Percentiles rank a stretch among this genome's conserved stretches.
These are phyloP conservation scores for Tieghemiomyces parasiticus DNA, from an alignment of 192 early-diverging fungal genomes.

Conservation along the genomic window DNA sequence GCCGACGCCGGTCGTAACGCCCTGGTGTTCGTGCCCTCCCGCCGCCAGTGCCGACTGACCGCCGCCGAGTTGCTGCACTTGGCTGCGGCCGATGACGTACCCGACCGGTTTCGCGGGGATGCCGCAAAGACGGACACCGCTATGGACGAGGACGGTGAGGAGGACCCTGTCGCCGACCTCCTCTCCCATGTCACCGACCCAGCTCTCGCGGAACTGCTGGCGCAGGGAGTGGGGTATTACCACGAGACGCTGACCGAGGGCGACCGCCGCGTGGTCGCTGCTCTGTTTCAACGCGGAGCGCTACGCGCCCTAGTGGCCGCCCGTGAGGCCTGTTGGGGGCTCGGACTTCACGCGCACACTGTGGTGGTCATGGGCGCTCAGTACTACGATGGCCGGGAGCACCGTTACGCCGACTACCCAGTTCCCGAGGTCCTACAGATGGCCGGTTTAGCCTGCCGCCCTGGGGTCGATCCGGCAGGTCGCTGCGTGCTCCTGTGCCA, in stretches of 20 bases:
- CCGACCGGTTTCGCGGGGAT: constrained; percentile 58
- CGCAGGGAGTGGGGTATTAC: constrained; percentile 74
- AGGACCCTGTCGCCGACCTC: too few species aligned
- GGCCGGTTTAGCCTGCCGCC: constrained; percentile 84
- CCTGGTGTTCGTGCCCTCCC: constrained; percentile 85
- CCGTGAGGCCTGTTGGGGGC: constrained; percentile 83
- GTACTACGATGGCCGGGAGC: constrained; percentile 85
- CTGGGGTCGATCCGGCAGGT: constrained; percentile 43
- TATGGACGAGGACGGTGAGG: too few species aligned
- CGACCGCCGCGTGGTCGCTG: constrained; percentile 58
- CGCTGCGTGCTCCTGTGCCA: constrained; percentile 89
- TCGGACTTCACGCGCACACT: constrained; percentile 66
- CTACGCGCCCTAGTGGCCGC: constrained; percentile 85
- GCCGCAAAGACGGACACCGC: constrained; percentile 21
- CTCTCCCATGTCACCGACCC: constrained; percentile 55
- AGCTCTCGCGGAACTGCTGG: constrained; percentile 50
- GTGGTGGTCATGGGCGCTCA: constrained; percentile 94
- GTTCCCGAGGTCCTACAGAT: constrained; percentile 95
- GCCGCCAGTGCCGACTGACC: constrained; percentile 76
- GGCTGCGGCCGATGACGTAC: constrained; percentile 59
- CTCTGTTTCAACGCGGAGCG: constrained; percentile 56
- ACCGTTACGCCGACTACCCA: constrained; percentile 90
- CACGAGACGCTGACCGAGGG: constrained; percentile 74
- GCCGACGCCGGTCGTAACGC: constrained; percentile 39
- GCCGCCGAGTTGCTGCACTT: constrained; percentile 74